Percentiles rank a stretch among this genome's conserved stretches.
Evolutionary conservation across 2,329 filamentous ascomycete species (phyloP).

Genomic region (Truncatella angustata): DNA sequence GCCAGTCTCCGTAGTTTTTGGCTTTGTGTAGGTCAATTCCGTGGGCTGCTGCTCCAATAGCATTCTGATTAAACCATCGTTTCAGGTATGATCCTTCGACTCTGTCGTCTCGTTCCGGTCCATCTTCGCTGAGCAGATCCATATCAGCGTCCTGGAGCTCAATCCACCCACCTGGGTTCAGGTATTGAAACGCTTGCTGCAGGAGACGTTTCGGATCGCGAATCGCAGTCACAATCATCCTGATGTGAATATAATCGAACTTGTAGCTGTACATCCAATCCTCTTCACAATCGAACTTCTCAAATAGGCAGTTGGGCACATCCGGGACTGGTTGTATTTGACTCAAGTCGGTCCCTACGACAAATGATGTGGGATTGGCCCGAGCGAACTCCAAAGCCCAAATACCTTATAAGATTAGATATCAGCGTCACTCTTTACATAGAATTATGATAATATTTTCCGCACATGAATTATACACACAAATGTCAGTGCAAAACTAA

Average conservation of each 20-base stretch:
- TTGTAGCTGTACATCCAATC: slow-evolving; percentile 7
- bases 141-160: slow-evolving; percentile 8
- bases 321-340: slow-evolving; percentile 5
- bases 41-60: neutral
- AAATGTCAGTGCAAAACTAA: too few relatives aligned
- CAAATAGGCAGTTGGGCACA: slow-evolving; percentile 7
- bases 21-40: slow-evolving; percentile 9
- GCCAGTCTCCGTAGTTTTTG: slow-evolving; percentile 1
- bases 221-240: slow-evolving; percentile 6
- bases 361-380: slow-evolving; percentile 8
- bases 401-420: too few relatives aligned
- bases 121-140: slow-evolving; percentile 6
- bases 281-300: slow-evolving; percentile 2
- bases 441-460: too few relatives aligned
- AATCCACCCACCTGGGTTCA: slow-evolving; percentile 6
- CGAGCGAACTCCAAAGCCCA: slow-evolving; percentile 7
- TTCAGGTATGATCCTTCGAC: neutral
- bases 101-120: neutral
- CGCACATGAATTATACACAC: too few relatives aligned
- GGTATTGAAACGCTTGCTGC: neutral
- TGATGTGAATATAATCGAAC: slow-evolving; percentile 5
- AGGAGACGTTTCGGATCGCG: neutral
- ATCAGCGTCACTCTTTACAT: too few relatives aligned
- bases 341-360: slow-evolving; percentile 4
- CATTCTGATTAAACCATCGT: slow-evolving; percentile 1